Evolutionary conservation across 163 green algal species (phyloP), one percentile per base, ranked within the genome.

Genomic region (Chlamydomonas reinhardtii): DNA sequence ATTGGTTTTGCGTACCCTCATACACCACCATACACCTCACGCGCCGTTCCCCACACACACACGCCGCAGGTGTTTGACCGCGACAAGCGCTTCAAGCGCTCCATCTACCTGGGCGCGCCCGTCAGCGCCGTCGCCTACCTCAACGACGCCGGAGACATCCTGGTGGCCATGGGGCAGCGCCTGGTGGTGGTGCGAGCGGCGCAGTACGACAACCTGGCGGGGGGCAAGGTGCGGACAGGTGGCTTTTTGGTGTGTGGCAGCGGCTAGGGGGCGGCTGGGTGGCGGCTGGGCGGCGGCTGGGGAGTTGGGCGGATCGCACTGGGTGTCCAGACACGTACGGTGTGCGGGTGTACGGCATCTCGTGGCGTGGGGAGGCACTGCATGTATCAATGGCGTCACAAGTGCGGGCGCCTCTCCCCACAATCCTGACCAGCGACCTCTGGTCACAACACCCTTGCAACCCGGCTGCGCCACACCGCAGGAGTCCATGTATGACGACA

Each of bases 51-150:
- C 24, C 66, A 15, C 66, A 3, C 66, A 8, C 15, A 48, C 66
- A 15, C 66, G n/a, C 66, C 66, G 43, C 81, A 92, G 87, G 75
- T 91, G 54, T 91, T 89, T 84, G 82, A 91, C 71, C 74, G 80
- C 34, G 80, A 86, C 82, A 91, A 89, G 76, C 62, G 54, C 27
- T 82, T 87, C 70, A 84, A 87, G 61, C 71, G 76, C 0, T 74
- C 71, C 43, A 83, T 91, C 32, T 91, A 89, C 76, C 8, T 91
- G 56, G 82, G 68, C 34, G 65, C 70, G 22, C 82, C 88, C 34
- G 37, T 88, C 3, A 64, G 54, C 37, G 81, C 81, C 32, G 76
- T 82, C 32, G 62, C 39, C 27, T 91, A 85, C 76, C 88, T 91
- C 35, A 91, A 91, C 54, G 88, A 91, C 65, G 54, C 65, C 35